phyloP scores from a whole-genome alignment of 345 rosid genomes.

The Moricandia moricandioides region DNA sequence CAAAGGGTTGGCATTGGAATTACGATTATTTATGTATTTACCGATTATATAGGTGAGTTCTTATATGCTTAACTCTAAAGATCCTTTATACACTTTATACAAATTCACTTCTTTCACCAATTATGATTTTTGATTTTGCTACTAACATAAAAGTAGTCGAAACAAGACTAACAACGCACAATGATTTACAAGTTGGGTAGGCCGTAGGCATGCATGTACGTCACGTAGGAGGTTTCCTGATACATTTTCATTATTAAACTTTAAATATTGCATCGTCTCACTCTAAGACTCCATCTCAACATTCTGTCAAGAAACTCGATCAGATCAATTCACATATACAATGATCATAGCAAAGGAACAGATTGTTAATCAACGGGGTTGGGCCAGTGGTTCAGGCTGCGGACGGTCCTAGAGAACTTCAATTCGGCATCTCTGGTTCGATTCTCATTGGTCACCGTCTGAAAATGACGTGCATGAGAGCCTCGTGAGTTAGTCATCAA shows the following conservation, averaged over 20 bases:
- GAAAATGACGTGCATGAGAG: too few relatives aligned
- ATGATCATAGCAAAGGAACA: not conserved
- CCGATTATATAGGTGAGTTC: constrained; percentile 30
- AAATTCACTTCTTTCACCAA: not conserved
- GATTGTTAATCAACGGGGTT: too few relatives aligned
- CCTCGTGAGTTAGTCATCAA: too few relatives aligned
- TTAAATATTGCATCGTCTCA: not conserved
- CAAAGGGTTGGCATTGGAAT: constrained; percentile 14
- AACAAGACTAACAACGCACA: not conserved
- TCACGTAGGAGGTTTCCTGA: not conserved
- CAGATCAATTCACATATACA: not conserved
- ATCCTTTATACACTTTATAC: not conserved
- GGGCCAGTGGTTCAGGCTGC: too few relatives aligned
- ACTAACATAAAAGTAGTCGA: not conserved
- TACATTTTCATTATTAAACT: not conserved
- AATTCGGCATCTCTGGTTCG: too few relatives aligned
- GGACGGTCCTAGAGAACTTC: too few relatives aligned
- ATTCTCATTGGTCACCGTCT: too few relatives aligned
- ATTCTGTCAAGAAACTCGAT: not conserved
- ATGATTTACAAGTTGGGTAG: not conserved
- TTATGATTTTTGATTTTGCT: not conserved
- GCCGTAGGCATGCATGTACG: not conserved
- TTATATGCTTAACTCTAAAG: not conserved
- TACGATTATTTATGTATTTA: constrained; percentile 11
- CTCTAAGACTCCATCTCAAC: not conserved